Evolutionary conservation across 805 yeast genomes (phyloP).

Genomic region (Sugiyamaella mastotermitis): DNA sequence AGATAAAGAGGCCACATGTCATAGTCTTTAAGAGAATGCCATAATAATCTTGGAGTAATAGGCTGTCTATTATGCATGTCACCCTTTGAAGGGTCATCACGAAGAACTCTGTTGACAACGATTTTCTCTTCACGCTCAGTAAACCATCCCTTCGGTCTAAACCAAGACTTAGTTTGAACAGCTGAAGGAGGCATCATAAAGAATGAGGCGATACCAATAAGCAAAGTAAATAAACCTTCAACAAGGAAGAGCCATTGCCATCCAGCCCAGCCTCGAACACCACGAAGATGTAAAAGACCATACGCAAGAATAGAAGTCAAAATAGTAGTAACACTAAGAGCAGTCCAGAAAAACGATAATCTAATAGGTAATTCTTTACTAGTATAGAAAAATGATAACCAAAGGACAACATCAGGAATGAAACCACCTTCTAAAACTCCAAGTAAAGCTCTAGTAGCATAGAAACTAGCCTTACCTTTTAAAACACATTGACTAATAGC

Average conservation of each 20-base stretch:
- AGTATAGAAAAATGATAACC: slow-evolving; percentile 64
- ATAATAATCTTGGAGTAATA: slow-evolving; percentile 36
- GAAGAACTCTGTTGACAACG: slow-evolving; percentile 50
- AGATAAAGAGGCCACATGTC: slow-evolving; percentile 52
- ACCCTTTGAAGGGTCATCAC: slow-evolving; percentile 64
- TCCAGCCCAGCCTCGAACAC: slow-evolving; percentile 39
- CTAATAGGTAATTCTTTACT: slow-evolving; percentile 52
- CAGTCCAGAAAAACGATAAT: slow-evolving; percentile 54
- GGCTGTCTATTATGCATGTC: slow-evolving; percentile 61
- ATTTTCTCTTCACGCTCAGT: slow-evolving; percentile 54
- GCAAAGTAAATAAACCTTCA: slow-evolving; percentile 53
- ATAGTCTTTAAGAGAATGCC: slow-evolving; percentile 40
- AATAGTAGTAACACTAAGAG: slow-evolving; percentile 44
- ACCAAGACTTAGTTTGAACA: slow-evolving; percentile 48
- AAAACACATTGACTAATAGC: slow-evolving; percentile 47
- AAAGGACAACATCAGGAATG: slow-evolving; percentile 56
- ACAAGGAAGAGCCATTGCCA: slow-evolving; percentile 65
- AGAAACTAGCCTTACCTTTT: slow-evolving; percentile 37
- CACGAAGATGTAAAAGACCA: slow-evolving; percentile 48
- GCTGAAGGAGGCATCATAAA: slow-evolving; percentile 46
- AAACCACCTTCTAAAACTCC: slow-evolving; percentile 65
- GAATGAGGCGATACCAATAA: slow-evolving; percentile 43
- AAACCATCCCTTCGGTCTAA: slow-evolving; percentile 46
- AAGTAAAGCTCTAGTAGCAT: slow-evolving; percentile 42
- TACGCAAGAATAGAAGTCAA: slow-evolving; percentile 44